A percentile compares a stretch with the other conserved stretches of the same genome.
Conservation (phyloP, 2,329 filamentous ascomycete genomes). For the Xylaria polymorpha region DNA sequence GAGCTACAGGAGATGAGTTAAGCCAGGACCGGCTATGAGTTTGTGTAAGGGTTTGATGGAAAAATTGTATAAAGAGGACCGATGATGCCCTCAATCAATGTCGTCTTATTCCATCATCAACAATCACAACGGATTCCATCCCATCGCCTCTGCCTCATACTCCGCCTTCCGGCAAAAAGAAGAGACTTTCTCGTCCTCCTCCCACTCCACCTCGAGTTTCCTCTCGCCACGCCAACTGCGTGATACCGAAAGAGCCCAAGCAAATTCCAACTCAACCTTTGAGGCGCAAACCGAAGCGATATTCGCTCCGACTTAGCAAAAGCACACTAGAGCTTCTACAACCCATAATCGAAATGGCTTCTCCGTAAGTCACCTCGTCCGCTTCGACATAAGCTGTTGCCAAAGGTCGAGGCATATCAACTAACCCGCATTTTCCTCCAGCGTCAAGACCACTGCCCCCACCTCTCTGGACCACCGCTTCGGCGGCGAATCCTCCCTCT, state of each 20-base stretch:
- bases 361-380: slow-evolving; percentile 39
- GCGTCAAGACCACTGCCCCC: slow-evolving; percentile 42
- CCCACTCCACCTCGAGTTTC: slow-evolving; percentile 42
- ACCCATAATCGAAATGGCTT: slow-evolving; percentile 42
- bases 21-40: slow-evolving; percentile 19
- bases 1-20: slow-evolving; percentile 19
- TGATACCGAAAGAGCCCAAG: slow-evolving; percentile 23
- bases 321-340: slow-evolving; percentile 9
- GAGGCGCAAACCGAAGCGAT: slow-evolving; percentile 44
- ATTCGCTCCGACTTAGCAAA: slow-evolving; percentile 40
- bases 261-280: slow-evolving; percentile 31
- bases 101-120: slow-evolving; percentile 28
- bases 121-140: slow-evolving; percentile 34
- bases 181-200: slow-evolving; percentile 37
- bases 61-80: slow-evolving; percentile 42
- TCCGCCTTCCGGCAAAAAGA: slow-evolving; percentile 27
- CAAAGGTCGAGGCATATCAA: neutral
- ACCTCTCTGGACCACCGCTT: slow-evolving; percentile 35
- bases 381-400: neutral
- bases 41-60: slow-evolving; percentile 21
- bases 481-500: slow-evolving; percentile 25
- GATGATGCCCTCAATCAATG: slow-evolving; percentile 29
- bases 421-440: slow-evolving; percentile 32
- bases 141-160: slow-evolving; percentile 18
- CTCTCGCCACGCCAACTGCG: slow-evolving; percentile 38